Evolutionary conservation across 768 basidiomycete species (phyloP).

Genomic region (Cystobasidium tubakii): DNA sequence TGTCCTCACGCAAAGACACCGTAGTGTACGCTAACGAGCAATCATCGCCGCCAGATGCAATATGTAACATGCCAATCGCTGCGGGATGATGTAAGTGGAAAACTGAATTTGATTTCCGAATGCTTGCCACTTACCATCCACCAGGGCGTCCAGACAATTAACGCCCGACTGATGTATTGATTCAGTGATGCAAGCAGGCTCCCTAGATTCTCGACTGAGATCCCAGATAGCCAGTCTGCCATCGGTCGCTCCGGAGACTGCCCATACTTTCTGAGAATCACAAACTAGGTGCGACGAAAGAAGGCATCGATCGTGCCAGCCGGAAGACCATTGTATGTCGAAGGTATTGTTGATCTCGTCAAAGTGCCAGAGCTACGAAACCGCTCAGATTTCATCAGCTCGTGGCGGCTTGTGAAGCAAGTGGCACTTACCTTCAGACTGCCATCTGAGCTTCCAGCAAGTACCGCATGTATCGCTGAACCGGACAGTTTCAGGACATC

Average conservation of each 20-base stretch:
- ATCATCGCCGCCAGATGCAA: background rate
- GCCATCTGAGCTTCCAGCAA: constrained; percentile 14
- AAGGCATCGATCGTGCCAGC: constrained; percentile 19
- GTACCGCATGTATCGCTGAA: background rate
- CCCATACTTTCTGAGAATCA: background rate
- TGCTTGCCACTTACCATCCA: background rate
- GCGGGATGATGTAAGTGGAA: background rate
- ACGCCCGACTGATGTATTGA: background rate
- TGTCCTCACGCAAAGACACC: background rate
- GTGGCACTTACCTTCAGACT: constrained; percentile 1
- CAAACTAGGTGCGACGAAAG: background rate
- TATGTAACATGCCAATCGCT: background rate
- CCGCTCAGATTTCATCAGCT: background rate
- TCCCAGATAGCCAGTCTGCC: background rate
- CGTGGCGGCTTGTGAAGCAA: too few species aligned
- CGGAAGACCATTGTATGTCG: background rate
- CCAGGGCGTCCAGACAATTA: background rate
- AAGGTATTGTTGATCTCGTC: background rate
- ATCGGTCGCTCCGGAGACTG: constrained; percentile 1
- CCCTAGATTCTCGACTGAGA: background rate
- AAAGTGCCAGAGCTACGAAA: background rate
- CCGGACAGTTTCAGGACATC: background rate
- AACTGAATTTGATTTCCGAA: too few species aligned
- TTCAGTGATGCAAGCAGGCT: background rate
- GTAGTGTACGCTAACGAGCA: background rate